Base-by-base conservation (phyloP, 225 moss, liverwort and hornwort species). In the Physcomitrium patens region DNA sequence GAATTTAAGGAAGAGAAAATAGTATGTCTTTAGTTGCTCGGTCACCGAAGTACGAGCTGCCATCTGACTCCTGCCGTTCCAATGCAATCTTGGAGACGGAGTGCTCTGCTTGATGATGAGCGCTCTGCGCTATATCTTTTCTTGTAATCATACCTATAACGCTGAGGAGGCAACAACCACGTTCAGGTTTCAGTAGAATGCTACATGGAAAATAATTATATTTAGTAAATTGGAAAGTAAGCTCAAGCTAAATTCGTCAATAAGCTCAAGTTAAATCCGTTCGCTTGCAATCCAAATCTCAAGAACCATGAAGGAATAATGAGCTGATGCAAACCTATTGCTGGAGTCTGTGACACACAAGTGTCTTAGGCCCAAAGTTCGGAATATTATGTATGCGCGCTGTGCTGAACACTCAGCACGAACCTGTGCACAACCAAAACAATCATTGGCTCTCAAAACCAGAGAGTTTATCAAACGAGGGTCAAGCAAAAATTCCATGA, bases 71-170 rank as follows among this genome's bases (percentile, higher is more conserved):
- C 68, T 79, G 81, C 18, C 81, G 70, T 75, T 84, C 84, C 59
- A 86, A 72, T n/a, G 73, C 59, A 26, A 72, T 44, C 63, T 82
- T 84, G 71, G 76, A 77, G 51, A 84, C 77, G 10, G 79, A 65
- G 24, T 77, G 79, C 12, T 84, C 81, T 27, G 76, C 57, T 62
- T 60, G 81, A 19, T 45, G 79, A 45, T 77, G 87, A 48, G 76
- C 82, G 26, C 81, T 90, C 44, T 80, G 79, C 23, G 86, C 80
- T 55, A 94, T 80, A 66, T 94, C 90, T 78, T 87, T 91, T 59
- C 94, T 86, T 48, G 94, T 94, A 41, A 94, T 91, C 90, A 94
- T 92, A 60, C 94, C 94, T 67, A 89, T 92, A 16, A 92, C 92
- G 71, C 94, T 93, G 89, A 77, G 80, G 89, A 77, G 80, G n/a